Percentiles rank a stretch among this genome's conserved stretches.
Conservation (phyloP, 352 stramenopile genomes). For the Peronospora destructor region DNA sequence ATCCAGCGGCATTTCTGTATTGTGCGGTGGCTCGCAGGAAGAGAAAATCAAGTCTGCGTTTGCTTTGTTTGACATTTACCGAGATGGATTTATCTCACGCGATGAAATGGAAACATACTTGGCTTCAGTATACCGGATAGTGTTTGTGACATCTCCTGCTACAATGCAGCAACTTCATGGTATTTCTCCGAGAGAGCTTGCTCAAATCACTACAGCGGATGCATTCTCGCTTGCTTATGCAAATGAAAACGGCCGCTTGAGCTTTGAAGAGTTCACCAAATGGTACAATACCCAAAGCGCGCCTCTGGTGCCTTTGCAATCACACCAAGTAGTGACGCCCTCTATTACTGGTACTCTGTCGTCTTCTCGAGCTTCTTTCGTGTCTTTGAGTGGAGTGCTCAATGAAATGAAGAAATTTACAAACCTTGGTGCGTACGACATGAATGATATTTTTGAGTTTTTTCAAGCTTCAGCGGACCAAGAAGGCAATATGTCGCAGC, state of each 20-base stretch:
- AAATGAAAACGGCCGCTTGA: conserved; percentile 65
- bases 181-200: conserved; percentile 68
- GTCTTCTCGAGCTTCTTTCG: conserved; percentile 13
- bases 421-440: conserved; percentile 71
- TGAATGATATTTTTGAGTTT: conserved; percentile 85
- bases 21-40: conserved; percentile 68
- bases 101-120: conserved; percentile 86
- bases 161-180: conserved; percentile 31
- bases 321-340: conserved; percentile 6
- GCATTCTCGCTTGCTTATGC: conserved; percentile 54
- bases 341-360: conserved; percentile 4
- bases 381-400: conserved; percentile 40
- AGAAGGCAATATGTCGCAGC: conserved; percentile 53
- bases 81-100: conserved; percentile 75
- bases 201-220: conserved; percentile 55
- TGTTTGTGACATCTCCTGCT: conserved; percentile 64
- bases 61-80: conserved; percentile 82
- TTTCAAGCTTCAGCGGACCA: conserved; percentile 65
- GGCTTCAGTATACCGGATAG: conserved; percentile 72
- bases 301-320: conserved; percentile 11
- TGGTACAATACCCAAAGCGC: conserved; percentile 58
- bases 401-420: conserved; percentile 76
- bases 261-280: conserved; percentile 77
- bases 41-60: conserved; percentile 83
- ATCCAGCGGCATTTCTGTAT: conserved; percentile 73